Base-by-base conservation (phyloP, 257 asterid genomes). In the Forsythia viridissima region DNA sequence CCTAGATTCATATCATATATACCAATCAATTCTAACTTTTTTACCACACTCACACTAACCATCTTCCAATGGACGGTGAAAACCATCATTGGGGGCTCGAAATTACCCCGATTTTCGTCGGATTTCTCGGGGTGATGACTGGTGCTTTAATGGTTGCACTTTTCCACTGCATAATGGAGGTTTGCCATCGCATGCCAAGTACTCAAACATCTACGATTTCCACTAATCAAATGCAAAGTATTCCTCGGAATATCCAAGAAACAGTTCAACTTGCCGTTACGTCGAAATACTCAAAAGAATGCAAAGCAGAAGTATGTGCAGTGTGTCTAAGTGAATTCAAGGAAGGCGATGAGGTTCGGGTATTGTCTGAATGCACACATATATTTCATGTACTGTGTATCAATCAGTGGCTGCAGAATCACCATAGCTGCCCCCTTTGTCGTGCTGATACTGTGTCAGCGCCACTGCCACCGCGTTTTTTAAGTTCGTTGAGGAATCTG, bases 401-500 rank as follows among this genome's bases (percentile, higher is more conserved):
- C 18, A 83, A 84, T 37, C 75, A 18, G 70, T 84, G 90, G 86
- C 46, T 82, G 3, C 6, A 15, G 72, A 52, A 76, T 18, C 83
- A 82, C 51, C 42, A 46, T 18, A 77, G 81, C 41, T 85, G 85
- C 71, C 89, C 86, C 12, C 84, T 85, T 67, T 80, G 86, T 71
- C 85, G 89, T 0, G 85, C 85, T 11, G 68, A 82, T 5, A 46
- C 81, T 20, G 13, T 44, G 57, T 73, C 65, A 44, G 51, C 76
- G 0, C 70, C 82, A 16, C 4, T 21, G 36, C 24, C 24, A 24
- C 72, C 39, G 16, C 74, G 65, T 74, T 69, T 46, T 39, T 37
- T 16, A 8, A 41, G 30, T 34, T 24, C 0, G 21, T 66, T 55
- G n/a, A 68, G 13, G 30, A n/a, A 52, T 12, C 30, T 46, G 36